Evolutionary conservation across 768 basidiomycete species (phyloP).

Genomic region (Clavulina sp.): DNA sequence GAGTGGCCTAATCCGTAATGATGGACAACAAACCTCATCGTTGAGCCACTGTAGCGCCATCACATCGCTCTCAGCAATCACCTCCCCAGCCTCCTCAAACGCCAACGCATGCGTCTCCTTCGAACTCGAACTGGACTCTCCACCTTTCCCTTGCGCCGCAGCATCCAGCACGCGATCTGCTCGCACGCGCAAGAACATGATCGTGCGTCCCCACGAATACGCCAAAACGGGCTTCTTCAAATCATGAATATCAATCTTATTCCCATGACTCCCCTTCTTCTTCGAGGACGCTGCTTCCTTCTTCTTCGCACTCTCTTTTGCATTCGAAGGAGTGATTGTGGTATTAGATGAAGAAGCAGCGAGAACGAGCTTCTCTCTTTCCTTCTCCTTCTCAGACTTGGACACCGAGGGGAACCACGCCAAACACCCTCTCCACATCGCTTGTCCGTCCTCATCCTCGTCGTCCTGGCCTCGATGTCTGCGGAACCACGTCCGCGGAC

Average conservation of each 20-base stretch:
- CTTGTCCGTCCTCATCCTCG: slow-evolving; percentile 25
- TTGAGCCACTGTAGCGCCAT: slow-evolving; percentile 80
- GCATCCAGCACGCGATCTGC: slow-evolving; percentile 24
- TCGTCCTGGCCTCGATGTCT: slow-evolving; percentile 34
- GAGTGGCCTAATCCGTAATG: background rate
- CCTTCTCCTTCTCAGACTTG: slow-evolving; percentile 1
- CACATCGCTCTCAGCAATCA: slow-evolving; percentile 43
- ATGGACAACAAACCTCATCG: slow-evolving; percentile 44
- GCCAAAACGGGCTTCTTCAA: slow-evolving; percentile 46
- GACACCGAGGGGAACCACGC: slow-evolving; percentile 67
- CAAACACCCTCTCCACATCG: slow-evolving; percentile 42
- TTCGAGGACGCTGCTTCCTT: slow-evolving; percentile 13
- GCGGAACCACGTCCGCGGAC: slow-evolving; percentile 84
- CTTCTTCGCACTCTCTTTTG: slow-evolving; percentile 1
- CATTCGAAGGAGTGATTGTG: slow-evolving; percentile 7
- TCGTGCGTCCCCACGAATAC: slow-evolving; percentile 63
- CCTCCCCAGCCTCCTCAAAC: slow-evolving; percentile 42
- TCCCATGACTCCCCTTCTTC: slow-evolving; percentile 6
- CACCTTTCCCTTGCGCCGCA: slow-evolving; percentile 24
- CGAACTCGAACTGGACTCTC: slow-evolving; percentile 32
- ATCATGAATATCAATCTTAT: background rate
- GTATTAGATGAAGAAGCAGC: background rate
- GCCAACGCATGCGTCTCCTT: slow-evolving; percentile 48
- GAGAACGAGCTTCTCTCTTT: background rate
- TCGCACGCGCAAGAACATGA: slow-evolving; percentile 48